Percentiles rank a stretch among this genome's conserved stretches.
phyloP scores from a whole-genome alignment of 202 grass and related monocot species.

The Digitaria exilis region DNA sequence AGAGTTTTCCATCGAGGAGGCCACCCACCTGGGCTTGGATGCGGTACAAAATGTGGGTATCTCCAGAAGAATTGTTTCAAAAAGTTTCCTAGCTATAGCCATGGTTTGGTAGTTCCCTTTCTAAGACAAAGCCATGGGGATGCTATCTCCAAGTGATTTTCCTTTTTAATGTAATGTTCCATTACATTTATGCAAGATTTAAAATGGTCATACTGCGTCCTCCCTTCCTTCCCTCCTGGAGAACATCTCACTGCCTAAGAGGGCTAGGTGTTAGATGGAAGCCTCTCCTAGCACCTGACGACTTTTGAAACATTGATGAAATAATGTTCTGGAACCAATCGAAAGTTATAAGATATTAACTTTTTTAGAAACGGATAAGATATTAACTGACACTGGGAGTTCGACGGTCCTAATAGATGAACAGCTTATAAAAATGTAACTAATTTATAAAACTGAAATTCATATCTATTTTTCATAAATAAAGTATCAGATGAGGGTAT shows the following conservation, averaged over 20 bases:
- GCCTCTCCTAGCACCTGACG: not conserved
- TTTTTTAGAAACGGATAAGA: too few relatives aligned
- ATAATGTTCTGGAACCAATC: constrained; percentile 13
- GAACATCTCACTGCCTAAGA: not conserved
- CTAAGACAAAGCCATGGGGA: not conserved
- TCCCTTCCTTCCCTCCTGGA: not conserved
- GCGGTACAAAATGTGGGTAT: not conserved
- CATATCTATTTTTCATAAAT: constrained; percentile 22
- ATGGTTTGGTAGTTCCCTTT: not conserved
- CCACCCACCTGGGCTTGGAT: not conserved
- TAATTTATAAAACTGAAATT: constrained; percentile 6
- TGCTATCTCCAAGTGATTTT: not conserved
- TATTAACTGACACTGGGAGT: too few relatives aligned
- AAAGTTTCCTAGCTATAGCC: not conserved
- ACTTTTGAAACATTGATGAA: too few relatives aligned
- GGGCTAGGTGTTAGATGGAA: not conserved
- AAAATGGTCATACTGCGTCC: not conserved
- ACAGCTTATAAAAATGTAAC: constrained; percentile 3
- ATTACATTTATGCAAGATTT: not conserved
- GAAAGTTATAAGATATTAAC: constrained; percentile 31
- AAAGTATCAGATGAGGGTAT: constrained; percentile 26
- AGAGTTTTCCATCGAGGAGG: not conserved
- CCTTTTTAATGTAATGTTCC: not conserved
- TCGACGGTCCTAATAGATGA: constrained; percentile 13
- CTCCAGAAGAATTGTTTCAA: not conserved